Conservation (phyloP, 1,284 basidiomycete species). For the Cystobasidium sp. region DNA sequence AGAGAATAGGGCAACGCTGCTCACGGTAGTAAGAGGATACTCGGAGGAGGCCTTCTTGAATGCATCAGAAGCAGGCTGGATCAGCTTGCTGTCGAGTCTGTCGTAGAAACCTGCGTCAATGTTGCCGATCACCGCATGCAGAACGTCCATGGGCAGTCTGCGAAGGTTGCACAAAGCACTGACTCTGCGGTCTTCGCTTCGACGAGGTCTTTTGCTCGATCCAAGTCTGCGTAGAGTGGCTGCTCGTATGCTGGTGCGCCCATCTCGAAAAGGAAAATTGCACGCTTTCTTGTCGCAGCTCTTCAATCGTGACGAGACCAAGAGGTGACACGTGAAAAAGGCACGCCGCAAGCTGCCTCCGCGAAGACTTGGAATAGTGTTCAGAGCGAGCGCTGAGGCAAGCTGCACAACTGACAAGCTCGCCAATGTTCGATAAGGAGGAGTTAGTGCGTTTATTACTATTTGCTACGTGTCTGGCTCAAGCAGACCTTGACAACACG, state of each 20-base stretch:
- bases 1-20: background rate
- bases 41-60: slow-evolving; percentile 3
- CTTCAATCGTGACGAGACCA: too few relatives aligned
- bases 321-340: background rate
- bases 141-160: background rate
- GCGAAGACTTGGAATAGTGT: background rate
- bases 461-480: slow-evolving; percentile 55
- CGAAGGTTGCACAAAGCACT: background rate
- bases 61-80: slow-evolving; percentile 26
- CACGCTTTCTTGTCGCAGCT: too few relatives aligned
- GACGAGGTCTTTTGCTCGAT: slow-evolving; percentile 18
- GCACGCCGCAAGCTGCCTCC: background rate
- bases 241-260: slow-evolving; percentile 19
- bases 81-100: slow-evolving; percentile 22
- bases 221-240: slow-evolving; percentile 25
- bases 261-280: background rate
- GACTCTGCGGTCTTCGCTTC: slow-evolving; percentile 29
- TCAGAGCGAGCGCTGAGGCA: background rate
- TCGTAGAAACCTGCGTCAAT: background rate
- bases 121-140: background rate
- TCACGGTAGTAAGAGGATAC: slow-evolving; percentile 35
- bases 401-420: too few relatives aligned
- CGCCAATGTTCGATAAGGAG: too few relatives aligned
- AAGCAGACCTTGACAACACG: slow-evolving; percentile 76
- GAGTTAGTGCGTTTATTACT: background rate